Evolutionary conservation across 1,284 basidiomycete genomes (phyloP).

Genomic region (Erythrobasidium hasegawianum): DNA sequence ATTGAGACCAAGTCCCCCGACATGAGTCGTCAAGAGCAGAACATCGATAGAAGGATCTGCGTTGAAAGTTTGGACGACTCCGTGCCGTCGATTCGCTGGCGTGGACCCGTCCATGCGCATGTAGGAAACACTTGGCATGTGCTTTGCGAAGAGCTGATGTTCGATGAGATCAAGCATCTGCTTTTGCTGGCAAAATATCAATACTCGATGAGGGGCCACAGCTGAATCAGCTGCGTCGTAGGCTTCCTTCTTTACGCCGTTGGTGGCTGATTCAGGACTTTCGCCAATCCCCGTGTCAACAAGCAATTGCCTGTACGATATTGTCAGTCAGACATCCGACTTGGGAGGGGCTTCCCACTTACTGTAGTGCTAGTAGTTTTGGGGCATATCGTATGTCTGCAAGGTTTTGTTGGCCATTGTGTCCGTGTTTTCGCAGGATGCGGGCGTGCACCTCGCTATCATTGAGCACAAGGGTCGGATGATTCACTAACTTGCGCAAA

Average conservation of each 20-base stretch:
- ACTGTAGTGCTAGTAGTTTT: slow-evolving; percentile 87
- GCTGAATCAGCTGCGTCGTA: slow-evolving; percentile 47
- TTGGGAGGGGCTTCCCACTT: slow-evolving; percentile 45
- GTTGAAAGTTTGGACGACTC: slow-evolving; percentile 97
- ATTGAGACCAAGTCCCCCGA: slow-evolving; percentile 92
- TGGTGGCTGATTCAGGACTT: slow-evolving; percentile 55
- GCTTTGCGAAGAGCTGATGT: slow-evolving; percentile 78
- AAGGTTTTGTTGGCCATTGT: slow-evolving; percentile 50
- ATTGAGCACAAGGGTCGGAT: slow-evolving; percentile 84
- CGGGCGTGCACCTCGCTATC: slow-evolving; percentile 59
- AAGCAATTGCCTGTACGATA: slow-evolving; percentile 70
- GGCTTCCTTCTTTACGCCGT: slow-evolving; percentile 44
- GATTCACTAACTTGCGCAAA: slow-evolving; percentile 94
- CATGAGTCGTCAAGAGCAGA: slow-evolving; percentile 89
- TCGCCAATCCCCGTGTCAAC: slow-evolving; percentile 89
- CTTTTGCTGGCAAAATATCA: slow-evolving; percentile 99
- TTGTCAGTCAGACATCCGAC: slow-evolving; percentile 20
- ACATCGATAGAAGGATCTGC: slow-evolving; percentile 96
- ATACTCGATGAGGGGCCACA: slow-evolving; percentile 90
- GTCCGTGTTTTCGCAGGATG: slow-evolving; percentile 60
- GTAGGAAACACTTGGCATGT: slow-evolving; percentile 95
- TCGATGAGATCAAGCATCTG: slow-evolving; percentile 99
- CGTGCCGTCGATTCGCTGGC: slow-evolving; percentile 84
- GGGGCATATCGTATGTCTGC: slow-evolving; percentile 87
- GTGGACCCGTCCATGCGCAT: slow-evolving; percentile 94